Conservation (phyloP, 2,329 filamentous ascomycete species). For the Alternaria alternata region DNA sequence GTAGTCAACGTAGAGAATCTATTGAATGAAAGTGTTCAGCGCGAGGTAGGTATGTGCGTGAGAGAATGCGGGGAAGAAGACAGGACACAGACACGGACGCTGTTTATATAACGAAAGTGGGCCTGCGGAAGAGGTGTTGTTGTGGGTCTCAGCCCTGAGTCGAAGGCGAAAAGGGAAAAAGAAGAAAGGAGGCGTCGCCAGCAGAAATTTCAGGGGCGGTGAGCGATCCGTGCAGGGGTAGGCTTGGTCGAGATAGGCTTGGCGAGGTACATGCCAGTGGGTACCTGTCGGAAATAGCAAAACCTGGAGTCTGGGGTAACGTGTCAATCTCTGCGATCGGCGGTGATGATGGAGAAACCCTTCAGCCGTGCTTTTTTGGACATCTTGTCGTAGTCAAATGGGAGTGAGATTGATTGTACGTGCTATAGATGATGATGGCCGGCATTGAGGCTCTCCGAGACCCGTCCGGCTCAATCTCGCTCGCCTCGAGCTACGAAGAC, state of each 20-base stretch:
- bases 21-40: constrained; percentile 3
- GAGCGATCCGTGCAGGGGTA: constrained; percentile 25
- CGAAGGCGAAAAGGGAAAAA: constrained; percentile 12
- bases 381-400: rapidly evolving
- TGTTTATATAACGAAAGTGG: constrained; percentile 27
- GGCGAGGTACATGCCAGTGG: constrained; percentile 4
- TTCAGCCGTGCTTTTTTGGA: background rate
- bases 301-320: constrained; percentile 7
- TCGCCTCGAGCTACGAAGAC: constrained; percentile 6
- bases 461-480: constrained; percentile 6
- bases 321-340: background rate
- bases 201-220: constrained; percentile 25
- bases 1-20: background rate
- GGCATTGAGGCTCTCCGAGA: constrained; percentile 3
- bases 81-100: constrained; percentile 6
- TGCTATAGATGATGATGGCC: background rate
- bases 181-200: constrained; percentile 17
- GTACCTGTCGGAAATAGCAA: background rate
- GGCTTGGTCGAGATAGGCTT: constrained; percentile 3
- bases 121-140: constrained; percentile 1
- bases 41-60: background rate
- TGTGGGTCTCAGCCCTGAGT: constrained; percentile 7
- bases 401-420: background rate
- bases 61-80: constrained; percentile 20
- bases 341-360: background rate